Conservation (phyloP, 2,329 filamentous ascomycete species). For the Gnomoniopsis smithogilvyi region DNA sequence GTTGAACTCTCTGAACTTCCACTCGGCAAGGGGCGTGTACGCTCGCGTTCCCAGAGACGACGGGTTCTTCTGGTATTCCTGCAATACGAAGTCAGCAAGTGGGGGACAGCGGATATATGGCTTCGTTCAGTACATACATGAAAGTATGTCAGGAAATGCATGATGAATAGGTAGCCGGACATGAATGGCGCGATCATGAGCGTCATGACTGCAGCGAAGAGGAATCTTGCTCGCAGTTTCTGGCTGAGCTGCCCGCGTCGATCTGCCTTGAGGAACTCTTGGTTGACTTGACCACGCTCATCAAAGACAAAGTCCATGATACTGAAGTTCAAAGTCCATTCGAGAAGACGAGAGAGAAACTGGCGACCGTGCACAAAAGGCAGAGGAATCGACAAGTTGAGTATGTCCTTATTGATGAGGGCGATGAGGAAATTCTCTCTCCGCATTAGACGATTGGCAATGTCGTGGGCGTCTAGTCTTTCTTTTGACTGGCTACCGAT, state of each 20-base stretch:
- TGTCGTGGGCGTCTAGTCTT: slow-evolving; percentile 91
- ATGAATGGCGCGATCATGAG: slow-evolving; percentile 84
- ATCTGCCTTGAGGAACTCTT: slow-evolving; percentile 80
- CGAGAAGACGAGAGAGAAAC: slow-evolving; percentile 82
- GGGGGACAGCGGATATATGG: background rate
- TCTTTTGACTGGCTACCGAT: slow-evolving; percentile 88
- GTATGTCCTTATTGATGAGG: slow-evolving; percentile 92
- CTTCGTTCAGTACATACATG: slow-evolving; percentile 53
- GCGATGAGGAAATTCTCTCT: slow-evolving; percentile 97
- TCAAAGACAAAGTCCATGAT: slow-evolving; percentile 95
- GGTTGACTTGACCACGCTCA: slow-evolving; percentile 79
- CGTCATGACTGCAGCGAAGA: slow-evolving; percentile 82
- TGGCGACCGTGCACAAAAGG: slow-evolving; percentile 78
- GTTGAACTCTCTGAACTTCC: slow-evolving; percentile 99
- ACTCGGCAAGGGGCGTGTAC: slow-evolving; percentile 91
- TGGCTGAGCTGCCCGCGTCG: slow-evolving; percentile 76
- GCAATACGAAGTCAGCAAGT: background rate
- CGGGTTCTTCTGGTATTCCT: slow-evolving; percentile 95
- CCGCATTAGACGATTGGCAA: slow-evolving; percentile 94
- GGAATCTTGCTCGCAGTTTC: slow-evolving; percentile 72
- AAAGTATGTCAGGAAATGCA: slow-evolving; percentile 94
- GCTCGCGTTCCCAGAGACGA: slow-evolving; percentile 81
- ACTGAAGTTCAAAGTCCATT: slow-evolving; percentile 89
- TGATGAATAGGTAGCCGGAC: slow-evolving; percentile 78
- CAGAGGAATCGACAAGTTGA: slow-evolving; percentile 81